A percentile compares a stretch with the other conserved stretches of the same genome.
Evolutionary conservation across 2,329 filamentous ascomycete species (phyloP).

Genomic region (Hypoxylon rubiginosum): DNA sequence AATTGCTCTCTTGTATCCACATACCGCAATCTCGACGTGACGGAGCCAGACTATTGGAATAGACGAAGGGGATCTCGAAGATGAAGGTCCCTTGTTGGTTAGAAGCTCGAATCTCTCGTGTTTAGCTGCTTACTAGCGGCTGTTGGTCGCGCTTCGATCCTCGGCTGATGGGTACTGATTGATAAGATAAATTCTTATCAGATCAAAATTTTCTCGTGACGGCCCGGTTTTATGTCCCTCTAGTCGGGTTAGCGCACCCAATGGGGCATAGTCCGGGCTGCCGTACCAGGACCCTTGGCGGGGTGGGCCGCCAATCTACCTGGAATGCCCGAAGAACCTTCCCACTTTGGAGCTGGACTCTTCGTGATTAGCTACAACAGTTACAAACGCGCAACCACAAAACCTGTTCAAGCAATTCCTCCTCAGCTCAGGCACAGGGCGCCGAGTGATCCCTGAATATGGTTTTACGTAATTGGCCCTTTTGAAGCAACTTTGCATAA

Average conservation of each 20-base stretch:
- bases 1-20: constrained; percentile 22
- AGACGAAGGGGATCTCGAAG: constrained; percentile 24
- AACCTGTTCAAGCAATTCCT: constrained; percentile 11
- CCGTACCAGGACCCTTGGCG: constrained; percentile 7
- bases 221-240: constrained; percentile 21
- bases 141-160: constrained; percentile 30
- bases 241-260: constrained; percentile 31
- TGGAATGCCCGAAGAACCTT: constrained; percentile 40
- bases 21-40: constrained; percentile 20
- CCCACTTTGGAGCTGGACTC: constrained; percentile 29
- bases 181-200: constrained; percentile 40
- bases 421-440: constrained; percentile 30
- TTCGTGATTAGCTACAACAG: constrained; percentile 13
- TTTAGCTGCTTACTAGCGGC: constrained; percentile 25
- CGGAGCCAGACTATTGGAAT: constrained; percentile 22
- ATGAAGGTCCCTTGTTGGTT: constrained; percentile 6
- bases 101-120: neutral
- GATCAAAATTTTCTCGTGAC: constrained; percentile 18
- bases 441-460: constrained; percentile 4
- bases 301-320: constrained; percentile 14
- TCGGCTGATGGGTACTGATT: constrained; percentile 38
- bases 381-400: constrained; percentile 6
- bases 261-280: constrained; percentile 3
- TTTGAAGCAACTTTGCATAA: neutral
- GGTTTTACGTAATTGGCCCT: constrained; percentile 31